Percentiles rank a stretch among this genome's conserved stretches.
Evolutionary conservation across 2,329 filamentous ascomycete genomes (phyloP).

Genomic region (Didymella exigua): DNA sequence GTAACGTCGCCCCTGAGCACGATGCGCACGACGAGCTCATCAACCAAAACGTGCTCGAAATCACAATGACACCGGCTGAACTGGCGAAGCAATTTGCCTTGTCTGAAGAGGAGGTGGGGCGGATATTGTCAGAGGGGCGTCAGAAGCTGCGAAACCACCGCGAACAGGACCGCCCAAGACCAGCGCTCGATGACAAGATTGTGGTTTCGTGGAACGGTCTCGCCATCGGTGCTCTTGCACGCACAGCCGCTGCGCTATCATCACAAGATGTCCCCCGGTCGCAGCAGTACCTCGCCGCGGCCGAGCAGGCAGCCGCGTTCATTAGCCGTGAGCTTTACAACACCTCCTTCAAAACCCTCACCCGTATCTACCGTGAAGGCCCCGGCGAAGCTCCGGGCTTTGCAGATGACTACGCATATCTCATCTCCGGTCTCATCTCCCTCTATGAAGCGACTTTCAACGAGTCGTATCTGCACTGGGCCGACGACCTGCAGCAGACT

Average conservation of each 20-base stretch:
- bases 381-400: slow-evolving; percentile 73
- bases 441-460: slow-evolving; percentile 85
- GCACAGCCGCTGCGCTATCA: slow-evolving; percentile 72
- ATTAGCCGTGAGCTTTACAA: slow-evolving; percentile 78
- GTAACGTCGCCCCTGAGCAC: slow-evolving; percentile 81
- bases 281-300: slow-evolving; percentile 66
- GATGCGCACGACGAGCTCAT: slow-evolving; percentile 94
- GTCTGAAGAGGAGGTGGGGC: slow-evolving; percentile 69
- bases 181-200: slow-evolving; percentile 85
- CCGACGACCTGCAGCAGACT: slow-evolving; percentile 77
- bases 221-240: slow-evolving; percentile 80
- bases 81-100: slow-evolving; percentile 78
- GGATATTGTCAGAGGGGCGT: slow-evolving; percentile 70
- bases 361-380: slow-evolving; percentile 74
- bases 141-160: slow-evolving; percentile 72
- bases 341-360: slow-evolving; percentile 64
- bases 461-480: slow-evolving; percentile 76
- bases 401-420: slow-evolving; percentile 92
- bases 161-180: slow-evolving; percentile 74
- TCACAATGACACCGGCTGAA: slow-evolving; percentile 69
- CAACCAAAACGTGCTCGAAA: slow-evolving; percentile 85
- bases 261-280: slow-evolving; percentile 64
- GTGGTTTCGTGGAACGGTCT: slow-evolving; percentile 88
- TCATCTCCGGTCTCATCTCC: slow-evolving; percentile 81
- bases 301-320: slow-evolving; percentile 72